Evolutionary conservation across 306 rosid genomes (phyloP).

Genomic region (Cyamopsis tetragonoloba): DNA sequence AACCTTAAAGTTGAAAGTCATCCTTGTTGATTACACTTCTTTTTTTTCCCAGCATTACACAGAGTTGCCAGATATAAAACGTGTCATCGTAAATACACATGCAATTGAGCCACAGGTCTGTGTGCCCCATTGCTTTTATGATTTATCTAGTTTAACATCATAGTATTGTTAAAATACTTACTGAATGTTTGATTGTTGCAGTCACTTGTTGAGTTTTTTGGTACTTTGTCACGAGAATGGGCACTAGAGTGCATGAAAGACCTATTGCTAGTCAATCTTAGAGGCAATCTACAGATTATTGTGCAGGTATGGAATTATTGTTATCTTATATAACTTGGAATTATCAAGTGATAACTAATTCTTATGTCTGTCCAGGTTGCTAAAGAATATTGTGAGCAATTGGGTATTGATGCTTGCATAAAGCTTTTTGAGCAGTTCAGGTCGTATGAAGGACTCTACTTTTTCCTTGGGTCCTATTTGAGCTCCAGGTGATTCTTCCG

Average conservation of each 20-base stretch:
- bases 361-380: constrained; percentile 62
- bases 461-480: constrained; percentile 93
- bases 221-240: constrained; percentile 94
- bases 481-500: constrained; percentile 76
- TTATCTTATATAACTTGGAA: neutral
- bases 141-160: constrained; percentile 12
- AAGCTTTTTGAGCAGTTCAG: constrained; percentile 96
- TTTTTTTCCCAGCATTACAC: constrained; percentile 83
- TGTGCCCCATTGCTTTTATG: constrained; percentile 22
- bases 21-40: constrained; percentile 19
- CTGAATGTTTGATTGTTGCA: constrained; percentile 37
- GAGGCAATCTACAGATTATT: constrained; percentile 97
- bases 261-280: constrained; percentile 90
- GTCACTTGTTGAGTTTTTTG: constrained; percentile 97
- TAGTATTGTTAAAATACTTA: constrained; percentile 8
- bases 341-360: constrained; percentile 16
- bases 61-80: constrained; percentile 96
- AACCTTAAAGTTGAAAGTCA: neutral
- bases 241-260: constrained; percentile 99
- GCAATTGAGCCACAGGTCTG: constrained; percentile 98
- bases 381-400: constrained; percentile 95
- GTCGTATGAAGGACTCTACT: constrained; percentile 96
- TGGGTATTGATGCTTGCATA: constrained; percentile 90
- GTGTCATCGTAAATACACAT: constrained; percentile 96
- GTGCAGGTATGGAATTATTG: constrained; percentile 61